Evolutionary conservation across 805 yeast species (phyloP).

Genomic region (Allodekkera sacchari): DNA sequence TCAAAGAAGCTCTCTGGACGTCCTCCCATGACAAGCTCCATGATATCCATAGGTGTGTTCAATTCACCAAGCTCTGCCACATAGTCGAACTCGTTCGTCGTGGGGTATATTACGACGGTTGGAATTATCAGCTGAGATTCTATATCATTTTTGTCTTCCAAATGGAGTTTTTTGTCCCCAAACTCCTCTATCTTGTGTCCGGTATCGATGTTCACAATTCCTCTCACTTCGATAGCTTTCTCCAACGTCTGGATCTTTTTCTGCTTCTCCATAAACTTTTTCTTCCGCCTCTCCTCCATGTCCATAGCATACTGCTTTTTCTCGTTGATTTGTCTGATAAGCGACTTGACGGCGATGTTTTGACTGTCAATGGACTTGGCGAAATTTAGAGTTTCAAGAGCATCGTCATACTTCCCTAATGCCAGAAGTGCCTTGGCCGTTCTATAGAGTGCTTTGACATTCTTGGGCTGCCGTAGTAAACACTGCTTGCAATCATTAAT

Average conservation of each 20-base stretch:
- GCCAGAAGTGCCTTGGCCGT: conserved; percentile 74
- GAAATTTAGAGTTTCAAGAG: conserved; percentile 53
- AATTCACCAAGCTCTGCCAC: conserved; percentile 69
- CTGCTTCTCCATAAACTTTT: conserved; percentile 28
- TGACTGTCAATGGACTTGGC: conserved; percentile 55
- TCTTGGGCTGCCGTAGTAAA: conserved; percentile 53
- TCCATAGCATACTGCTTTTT: conserved; percentile 18
- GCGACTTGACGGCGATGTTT: conserved; percentile 44
- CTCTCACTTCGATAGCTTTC: conserved; percentile 56
- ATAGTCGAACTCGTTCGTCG: conserved; percentile 76
- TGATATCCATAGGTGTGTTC: conserved; percentile 53
- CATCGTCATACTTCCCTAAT: conserved; percentile 65
- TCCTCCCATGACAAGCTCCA: conserved; percentile 45
- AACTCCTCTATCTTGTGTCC: conserved; percentile 49
- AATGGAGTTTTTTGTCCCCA: conserved; percentile 40
- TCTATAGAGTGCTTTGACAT: conserved; percentile 78
- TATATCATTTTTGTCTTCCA: conserved; percentile 59
- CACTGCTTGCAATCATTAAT: conserved; percentile 79
- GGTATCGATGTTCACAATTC: conserved; percentile 40
- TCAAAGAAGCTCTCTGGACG: conserved; percentile 67
- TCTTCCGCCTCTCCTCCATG: conserved; percentile 19
- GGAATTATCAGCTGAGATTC: conserved; percentile 81
- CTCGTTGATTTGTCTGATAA: conserved; percentile 33
- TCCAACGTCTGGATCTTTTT: conserved; percentile 36
- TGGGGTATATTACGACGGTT: conserved; percentile 72